These are phyloP conservation scores for Phytophthora aleatoria DNA, from an alignment of 352 stramenopile genomes.

Conservation along the genomic window DNA sequence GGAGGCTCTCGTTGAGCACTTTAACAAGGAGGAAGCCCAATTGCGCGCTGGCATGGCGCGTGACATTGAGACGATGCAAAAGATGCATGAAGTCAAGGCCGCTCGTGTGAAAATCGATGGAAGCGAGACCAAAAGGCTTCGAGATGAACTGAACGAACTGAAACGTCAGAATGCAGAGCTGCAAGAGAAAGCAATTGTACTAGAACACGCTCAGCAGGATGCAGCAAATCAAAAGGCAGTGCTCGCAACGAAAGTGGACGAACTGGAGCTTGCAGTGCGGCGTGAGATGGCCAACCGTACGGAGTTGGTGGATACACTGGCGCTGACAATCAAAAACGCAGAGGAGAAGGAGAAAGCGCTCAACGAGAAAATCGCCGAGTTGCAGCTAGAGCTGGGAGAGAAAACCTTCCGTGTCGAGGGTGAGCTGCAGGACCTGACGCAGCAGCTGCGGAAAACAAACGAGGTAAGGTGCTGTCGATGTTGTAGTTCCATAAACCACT, in stretches of 20 bases:
- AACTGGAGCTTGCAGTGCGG: conserved; percentile 56
- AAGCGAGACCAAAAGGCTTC: conserved; percentile 54
- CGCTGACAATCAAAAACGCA: conserved; percentile 54
- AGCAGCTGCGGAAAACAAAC: conserved; percentile 64
- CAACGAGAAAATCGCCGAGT: conserved; percentile 42
- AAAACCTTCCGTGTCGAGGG: conserved; percentile 70
- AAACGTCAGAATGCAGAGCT: conserved; percentile 48
- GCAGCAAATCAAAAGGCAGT: conserved; percentile 35
- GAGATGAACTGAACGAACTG: conserved; percentile 46
- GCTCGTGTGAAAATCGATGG: conserved; percentile 71
- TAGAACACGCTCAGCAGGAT: conserved; percentile 53
- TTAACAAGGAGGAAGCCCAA: conserved; percentile 68
- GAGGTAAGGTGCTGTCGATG: conserved; percentile 47
- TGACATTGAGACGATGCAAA: conserved; percentile 75
- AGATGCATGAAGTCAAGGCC: conserved; percentile 61
- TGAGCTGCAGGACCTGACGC: conserved; percentile 55
- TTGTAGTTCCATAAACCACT: not conserved
- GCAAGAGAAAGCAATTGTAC: conserved; percentile 45
- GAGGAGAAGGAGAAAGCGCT: conserved; percentile 62
- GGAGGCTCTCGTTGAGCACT: conserved; percentile 60
- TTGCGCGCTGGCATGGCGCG: conserved; percentile 58
- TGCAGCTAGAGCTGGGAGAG: conserved; percentile 64
- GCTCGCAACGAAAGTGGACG: conserved; percentile 52
- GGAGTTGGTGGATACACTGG: conserved; percentile 78
- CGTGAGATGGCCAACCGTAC: conserved; percentile 71